A percentile compares a stretch with the other conserved stretches of the same genome.
Evolutionary conservation across 768 basidiomycete genomes (phyloP).

Genomic region (Mycena galericulata): DNA sequence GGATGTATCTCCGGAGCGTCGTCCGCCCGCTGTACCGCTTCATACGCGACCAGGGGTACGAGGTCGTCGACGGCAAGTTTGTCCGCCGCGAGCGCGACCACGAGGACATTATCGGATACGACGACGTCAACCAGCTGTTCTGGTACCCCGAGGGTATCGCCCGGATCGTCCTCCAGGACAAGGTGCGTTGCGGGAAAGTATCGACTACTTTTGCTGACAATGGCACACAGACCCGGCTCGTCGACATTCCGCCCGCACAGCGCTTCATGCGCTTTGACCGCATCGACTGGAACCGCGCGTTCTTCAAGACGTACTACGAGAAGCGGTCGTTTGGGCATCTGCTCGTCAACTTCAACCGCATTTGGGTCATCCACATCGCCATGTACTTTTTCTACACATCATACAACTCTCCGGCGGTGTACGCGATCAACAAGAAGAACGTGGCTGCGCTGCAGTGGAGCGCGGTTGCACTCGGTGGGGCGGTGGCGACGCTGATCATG

Average conservation of each 20-base stretch:
- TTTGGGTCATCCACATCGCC: conserved; percentile 98
- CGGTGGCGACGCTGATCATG: conserved; percentile 95
- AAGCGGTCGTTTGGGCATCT: conserved; percentile 97
- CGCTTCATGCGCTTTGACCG: conserved; percentile 98
- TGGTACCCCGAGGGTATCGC: conserved; percentile 99
- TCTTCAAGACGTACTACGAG: conserved; percentile 99
- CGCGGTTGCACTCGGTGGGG: conserved; percentile 93
- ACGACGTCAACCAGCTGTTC: conserved; percentile 98
- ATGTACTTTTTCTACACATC: conserved; percentile 97
- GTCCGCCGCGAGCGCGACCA: conserved; percentile 95
- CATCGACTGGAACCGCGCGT: conserved; percentile 95
- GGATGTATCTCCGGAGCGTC: conserved; percentile 90
- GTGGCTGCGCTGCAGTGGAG: conserved; percentile 89
- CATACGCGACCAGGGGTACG: conserved; percentile 97
- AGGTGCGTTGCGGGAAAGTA: conserved; percentile 59
- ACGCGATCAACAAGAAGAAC: conserved; percentile 67
- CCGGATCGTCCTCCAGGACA: conserved; percentile 89
- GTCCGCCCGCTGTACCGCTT: conserved; percentile 96
- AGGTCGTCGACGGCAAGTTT: conserved; percentile 96
- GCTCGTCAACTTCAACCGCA: conserved; percentile 99
- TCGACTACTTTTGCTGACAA: not conserved
- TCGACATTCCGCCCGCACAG: conserved; percentile 91
- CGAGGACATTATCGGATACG: conserved; percentile 95
- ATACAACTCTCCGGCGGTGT: conserved; percentile 90
- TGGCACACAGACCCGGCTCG: conserved; percentile 83